Evolutionary conservation across 1,284 basidiomycete genomes (phyloP).

Genomic region (Fomitiporia mediterranea): DNA sequence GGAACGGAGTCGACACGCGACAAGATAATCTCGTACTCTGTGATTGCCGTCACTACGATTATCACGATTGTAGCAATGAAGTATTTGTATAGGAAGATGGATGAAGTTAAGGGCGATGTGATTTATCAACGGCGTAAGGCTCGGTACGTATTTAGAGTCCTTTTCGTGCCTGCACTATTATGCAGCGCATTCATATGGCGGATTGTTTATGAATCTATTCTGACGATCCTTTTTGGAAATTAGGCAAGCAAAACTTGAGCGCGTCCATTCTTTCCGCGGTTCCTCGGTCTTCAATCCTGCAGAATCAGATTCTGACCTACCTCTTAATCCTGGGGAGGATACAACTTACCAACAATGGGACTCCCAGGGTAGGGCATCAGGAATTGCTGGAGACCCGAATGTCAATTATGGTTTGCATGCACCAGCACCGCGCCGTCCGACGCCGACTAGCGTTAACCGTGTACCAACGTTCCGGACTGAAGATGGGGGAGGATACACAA

Average conservation of each 20-base stretch:
- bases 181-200: too few relatives aligned
- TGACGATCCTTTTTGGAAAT: not conserved
- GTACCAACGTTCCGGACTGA: conserved; percentile 11
- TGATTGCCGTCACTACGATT: conserved; percentile 13
- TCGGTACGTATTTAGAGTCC: too few relatives aligned
- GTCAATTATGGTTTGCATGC: conserved; percentile 6
- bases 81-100: conserved; percentile 19
- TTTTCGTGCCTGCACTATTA: too few relatives aligned
- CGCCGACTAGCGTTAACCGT: not conserved
- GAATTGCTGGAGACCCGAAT: conserved; percentile 14
- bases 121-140: conserved; percentile 17
- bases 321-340: conserved; percentile 17
- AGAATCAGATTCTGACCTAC: conserved; percentile 18
- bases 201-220: too few relatives aligned
- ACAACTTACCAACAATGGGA: conserved; percentile 18
- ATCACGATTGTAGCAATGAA: conserved; percentile 18
- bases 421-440: conserved; percentile 8
- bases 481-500: conserved; percentile 6
- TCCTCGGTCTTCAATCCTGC: conserved; percentile 18
- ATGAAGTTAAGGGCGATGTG: conserved; percentile 15
- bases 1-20: conserved; percentile 16
- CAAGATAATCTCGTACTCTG: conserved; percentile 15
- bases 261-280: conserved; percentile 4
- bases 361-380: conserved; percentile 6
- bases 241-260: conserved; percentile 18